Conservation (phyloP, 2,329 filamentous ascomycete genomes). For the Dactylonectria estremocensis region DNA sequence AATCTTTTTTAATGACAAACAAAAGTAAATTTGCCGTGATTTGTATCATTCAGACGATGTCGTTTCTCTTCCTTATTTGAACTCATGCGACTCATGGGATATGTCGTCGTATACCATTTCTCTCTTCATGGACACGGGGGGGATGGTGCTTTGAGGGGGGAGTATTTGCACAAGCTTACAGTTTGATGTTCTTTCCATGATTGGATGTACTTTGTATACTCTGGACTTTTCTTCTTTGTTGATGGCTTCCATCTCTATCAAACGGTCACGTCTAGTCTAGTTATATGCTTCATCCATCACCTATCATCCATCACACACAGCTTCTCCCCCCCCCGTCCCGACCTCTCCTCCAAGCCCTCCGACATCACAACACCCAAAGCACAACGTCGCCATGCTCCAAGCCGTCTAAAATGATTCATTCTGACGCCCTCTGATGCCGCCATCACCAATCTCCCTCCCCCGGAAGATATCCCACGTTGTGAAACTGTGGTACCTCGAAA, state of each 20-base stretch:
- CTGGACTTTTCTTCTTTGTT: not conserved
- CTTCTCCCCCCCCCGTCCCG: not conserved
- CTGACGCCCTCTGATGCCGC: slow-evolving; percentile 35
- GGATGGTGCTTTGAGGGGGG: not conserved
- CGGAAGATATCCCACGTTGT: not conserved
- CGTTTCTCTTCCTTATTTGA: slow-evolving; percentile 34
- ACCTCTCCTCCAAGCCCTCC: not conserved
- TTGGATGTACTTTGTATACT: not conserved
- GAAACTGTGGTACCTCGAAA: not conserved
- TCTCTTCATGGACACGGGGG: slow-evolving; percentile 40
- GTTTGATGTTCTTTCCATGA: not conserved
- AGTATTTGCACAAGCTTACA: slow-evolving; percentile 9
- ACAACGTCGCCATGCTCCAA: slow-evolving; percentile 6
- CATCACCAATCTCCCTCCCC: not conserved
- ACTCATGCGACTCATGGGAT: slow-evolving; percentile 42
- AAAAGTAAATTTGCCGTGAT: not conserved
- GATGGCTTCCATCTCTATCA: not conserved
- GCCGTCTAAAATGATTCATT: slow-evolving; percentile 48
- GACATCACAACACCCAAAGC: not conserved
- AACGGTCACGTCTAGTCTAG: not conserved
- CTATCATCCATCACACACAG: not conserved
- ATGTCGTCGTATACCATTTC: slow-evolving; percentile 46
- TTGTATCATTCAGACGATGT: slow-evolving; percentile 37
- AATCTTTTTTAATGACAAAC: not conserved
- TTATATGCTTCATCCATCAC: slow-evolving; percentile 1